Conservation (phyloP, 1,139 yeast species). For the Saccharomyces pastorianus region DNA sequence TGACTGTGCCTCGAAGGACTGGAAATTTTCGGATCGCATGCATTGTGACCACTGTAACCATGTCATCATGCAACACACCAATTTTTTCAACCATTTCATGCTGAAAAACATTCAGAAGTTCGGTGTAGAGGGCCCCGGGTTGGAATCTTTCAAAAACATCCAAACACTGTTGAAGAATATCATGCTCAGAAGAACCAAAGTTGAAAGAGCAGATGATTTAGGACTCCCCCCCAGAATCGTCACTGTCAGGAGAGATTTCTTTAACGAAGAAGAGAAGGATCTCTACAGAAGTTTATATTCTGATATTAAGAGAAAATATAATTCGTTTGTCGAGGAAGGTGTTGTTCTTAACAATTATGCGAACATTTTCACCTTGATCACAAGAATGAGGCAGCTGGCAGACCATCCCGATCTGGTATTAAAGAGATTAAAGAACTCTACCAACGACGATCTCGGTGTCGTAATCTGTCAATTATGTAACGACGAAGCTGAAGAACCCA, state of each 20-base stretch:
- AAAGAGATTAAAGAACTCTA: slow-evolving; percentile 46
- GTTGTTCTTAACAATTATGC: slow-evolving; percentile 93
- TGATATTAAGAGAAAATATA: slow-evolving; percentile 76
- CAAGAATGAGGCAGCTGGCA: slow-evolving; percentile 95
- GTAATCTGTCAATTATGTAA: slow-evolving; percentile 89
- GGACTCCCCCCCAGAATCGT: slow-evolving; percentile 94
- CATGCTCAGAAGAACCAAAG: slow-evolving; percentile 89
- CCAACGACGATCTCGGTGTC: slow-evolving; percentile 42
- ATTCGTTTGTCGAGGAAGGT: slow-evolving; percentile 84
- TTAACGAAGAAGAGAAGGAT: slow-evolving; percentile 92
- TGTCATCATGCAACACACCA: slow-evolving; percentile 88
- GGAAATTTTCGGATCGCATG: slow-evolving; percentile 77
- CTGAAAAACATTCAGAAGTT: slow-evolving; percentile 81
- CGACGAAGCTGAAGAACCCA: slow-evolving; percentile 96
- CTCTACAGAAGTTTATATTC: slow-evolving; percentile 79
- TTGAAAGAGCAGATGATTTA: slow-evolving; percentile 92
- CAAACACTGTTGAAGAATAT: slow-evolving; percentile 65
- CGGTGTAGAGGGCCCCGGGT: slow-evolving; percentile 76
- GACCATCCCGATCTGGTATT: slow-evolving; percentile 95
- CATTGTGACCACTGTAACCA: slow-evolving; percentile 85
- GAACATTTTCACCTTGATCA: slow-evolving; percentile 87
- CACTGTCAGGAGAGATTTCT: slow-evolving; percentile 73
- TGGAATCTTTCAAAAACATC: slow-evolving; percentile 66
- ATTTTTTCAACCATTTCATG: slow-evolving; percentile 91
- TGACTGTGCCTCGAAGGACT: slow-evolving; percentile 68